These are phyloP conservation scores for Xylaria nigripes DNA, from an alignment of 495 filamentous ascomycete species.

Conservation along the genomic window DNA sequence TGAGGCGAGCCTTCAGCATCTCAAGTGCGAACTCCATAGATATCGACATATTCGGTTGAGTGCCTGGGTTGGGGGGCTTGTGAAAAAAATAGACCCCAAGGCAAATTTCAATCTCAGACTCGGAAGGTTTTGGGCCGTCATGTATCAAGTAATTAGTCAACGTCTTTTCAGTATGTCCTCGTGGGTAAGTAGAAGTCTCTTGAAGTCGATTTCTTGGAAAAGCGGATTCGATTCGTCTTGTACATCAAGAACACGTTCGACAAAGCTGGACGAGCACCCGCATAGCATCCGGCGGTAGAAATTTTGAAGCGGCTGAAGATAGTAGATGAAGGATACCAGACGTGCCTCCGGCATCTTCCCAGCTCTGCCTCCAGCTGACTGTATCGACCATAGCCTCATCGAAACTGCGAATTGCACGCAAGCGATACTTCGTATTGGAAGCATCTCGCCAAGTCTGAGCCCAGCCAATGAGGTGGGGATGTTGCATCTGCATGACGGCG, in stretches of 20 bases:
- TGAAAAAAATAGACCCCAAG: slow-evolving; percentile 8
- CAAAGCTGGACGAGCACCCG: slow-evolving; percentile 16
- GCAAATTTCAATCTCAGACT: slow-evolving; percentile 9
- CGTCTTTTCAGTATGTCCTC: slow-evolving; percentile 11
- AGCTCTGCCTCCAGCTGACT: slow-evolving; percentile 10
- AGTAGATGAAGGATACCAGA: slow-evolving; percentile 14
- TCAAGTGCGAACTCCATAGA: slow-evolving; percentile 14
- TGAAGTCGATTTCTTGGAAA: slow-evolving; percentile 5
- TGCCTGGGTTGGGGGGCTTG: background rate
- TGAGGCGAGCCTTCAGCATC: slow-evolving; percentile 9
- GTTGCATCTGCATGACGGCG: slow-evolving; percentile 2
- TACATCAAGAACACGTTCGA: slow-evolving; percentile 11
- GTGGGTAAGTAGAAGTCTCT: slow-evolving; percentile 1
- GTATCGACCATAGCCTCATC: slow-evolving; percentile 11
- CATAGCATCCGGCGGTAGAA: slow-evolving; percentile 13
- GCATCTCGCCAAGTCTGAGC: slow-evolving; percentile 3
- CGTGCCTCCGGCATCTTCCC: slow-evolving; percentile 13
- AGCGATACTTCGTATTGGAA: slow-evolving; percentile 3
- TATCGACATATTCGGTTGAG: slow-evolving; percentile 8
- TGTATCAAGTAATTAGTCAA: slow-evolving; percentile 7
- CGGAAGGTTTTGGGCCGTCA: slow-evolving; percentile 5
- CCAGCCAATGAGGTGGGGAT: slow-evolving; percentile 5
- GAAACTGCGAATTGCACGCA: slow-evolving; percentile 13
- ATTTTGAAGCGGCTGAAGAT: slow-evolving; percentile 12
- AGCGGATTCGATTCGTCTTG: slow-evolving; percentile 18